Evolutionary conservation across 306 rosid species (phyloP).

Genomic region (Malus orientalis): DNA sequence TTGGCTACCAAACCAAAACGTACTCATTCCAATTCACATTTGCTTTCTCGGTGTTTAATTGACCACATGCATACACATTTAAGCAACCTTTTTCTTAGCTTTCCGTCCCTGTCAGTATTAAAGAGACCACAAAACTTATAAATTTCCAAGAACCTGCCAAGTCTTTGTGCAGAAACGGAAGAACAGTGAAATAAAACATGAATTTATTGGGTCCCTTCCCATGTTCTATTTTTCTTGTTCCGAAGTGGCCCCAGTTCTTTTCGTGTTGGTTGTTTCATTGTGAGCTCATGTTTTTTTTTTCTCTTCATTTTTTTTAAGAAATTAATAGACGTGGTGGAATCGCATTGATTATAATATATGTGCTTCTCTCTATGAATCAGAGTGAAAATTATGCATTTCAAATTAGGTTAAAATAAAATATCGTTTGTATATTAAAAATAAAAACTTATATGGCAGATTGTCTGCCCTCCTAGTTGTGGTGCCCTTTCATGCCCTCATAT

Average conservation of each 20-base stretch:
- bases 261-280: neutral
- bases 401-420: no score
- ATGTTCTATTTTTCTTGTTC: neutral
- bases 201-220: neutral
- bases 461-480: no score
- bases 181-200: neutral
- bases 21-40: neutral
- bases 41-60: neutral
- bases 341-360: no score
- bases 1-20: neutral
- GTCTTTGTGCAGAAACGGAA: constrained; percentile 16
- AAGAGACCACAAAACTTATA: neutral
- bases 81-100: neutral
- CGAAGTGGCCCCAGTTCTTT: neutral
- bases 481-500: no score
- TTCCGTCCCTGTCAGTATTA: neutral
- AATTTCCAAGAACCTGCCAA: constrained; percentile 27
- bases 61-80: neutral
- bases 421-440: no score
- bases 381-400: no score
- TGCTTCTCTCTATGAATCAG: neutral
- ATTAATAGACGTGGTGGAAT: no score
- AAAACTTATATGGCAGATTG: no score
- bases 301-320: no score
- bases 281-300: no score